Percentiles rank a stretch among this genome's conserved stretches.
Conservation (phyloP, 768 basidiomycete genomes). For the Suillus brevipes region DNA sequence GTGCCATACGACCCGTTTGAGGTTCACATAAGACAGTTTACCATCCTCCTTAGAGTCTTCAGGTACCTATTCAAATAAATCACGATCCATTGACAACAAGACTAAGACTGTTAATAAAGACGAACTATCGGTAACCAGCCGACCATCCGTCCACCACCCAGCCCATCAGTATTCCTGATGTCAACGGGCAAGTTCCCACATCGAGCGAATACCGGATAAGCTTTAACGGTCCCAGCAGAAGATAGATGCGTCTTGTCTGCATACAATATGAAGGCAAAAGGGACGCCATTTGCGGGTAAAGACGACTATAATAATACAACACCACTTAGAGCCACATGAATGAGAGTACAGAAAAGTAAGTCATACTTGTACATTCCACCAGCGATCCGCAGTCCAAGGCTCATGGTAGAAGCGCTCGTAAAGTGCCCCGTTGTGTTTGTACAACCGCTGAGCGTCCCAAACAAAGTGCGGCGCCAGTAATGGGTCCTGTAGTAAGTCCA, state of each 20-base stretch:
- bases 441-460: slow-evolving; percentile 35
- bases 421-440: slow-evolving; percentile 24
- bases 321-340: neutral
- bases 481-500: slow-evolving; percentile 10
- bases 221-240: slow-evolving; percentile 38
- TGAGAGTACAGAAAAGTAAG: neutral
- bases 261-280: slow-evolving; percentile 37
- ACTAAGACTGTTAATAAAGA: slow-evolving; percentile 23
- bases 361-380: slow-evolving; percentile 40
- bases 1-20: slow-evolving; percentile 40
- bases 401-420: slow-evolving; percentile 35
- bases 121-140: slow-evolving; percentile 41
- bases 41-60: slow-evolving; percentile 28
- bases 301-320: neutral
- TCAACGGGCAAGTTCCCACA: slow-evolving; percentile 34
- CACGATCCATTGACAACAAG: neutral
- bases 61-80: neutral
- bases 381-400: slow-evolving; percentile 38
- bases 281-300: slow-evolving; percentile 18
- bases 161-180: slow-evolving; percentile 34
- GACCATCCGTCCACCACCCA: slow-evolving; percentile 36
- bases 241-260: slow-evolving; percentile 42
- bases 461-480: slow-evolving; percentile 17
- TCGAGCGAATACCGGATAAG: slow-evolving; percentile 37
- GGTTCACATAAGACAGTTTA: slow-evolving; percentile 28